phyloP scores from a whole-genome alignment of 768 basidiomycete genomes.

The Strobilomyces dryophilus region DNA sequence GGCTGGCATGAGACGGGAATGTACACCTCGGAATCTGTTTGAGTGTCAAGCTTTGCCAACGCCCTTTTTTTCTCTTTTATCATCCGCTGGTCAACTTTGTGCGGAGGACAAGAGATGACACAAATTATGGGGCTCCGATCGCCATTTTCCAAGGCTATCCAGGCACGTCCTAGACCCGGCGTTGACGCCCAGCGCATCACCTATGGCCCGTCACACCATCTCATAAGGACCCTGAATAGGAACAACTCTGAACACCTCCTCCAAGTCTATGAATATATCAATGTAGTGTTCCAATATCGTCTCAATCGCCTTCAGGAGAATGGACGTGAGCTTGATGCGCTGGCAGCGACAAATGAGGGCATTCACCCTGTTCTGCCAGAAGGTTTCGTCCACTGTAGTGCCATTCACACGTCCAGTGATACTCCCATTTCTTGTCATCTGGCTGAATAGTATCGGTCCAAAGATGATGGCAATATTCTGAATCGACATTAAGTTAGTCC shows the following conservation, averaged over 20 bases:
- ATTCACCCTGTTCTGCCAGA: constrained; percentile 68
- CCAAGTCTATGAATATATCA: constrained; percentile 98
- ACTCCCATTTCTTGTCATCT: constrained; percentile 43
- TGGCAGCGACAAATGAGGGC: neutral
- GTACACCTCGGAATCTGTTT: constrained; percentile 12
- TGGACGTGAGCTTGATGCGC: constrained; percentile 14
- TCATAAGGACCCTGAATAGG: too few species aligned
- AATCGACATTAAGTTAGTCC: constrained; percentile 86
- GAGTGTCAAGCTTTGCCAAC: neutral
- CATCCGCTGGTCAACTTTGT: too few species aligned
- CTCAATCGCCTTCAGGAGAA: constrained; percentile 70
- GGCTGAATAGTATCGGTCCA: constrained; percentile 92
- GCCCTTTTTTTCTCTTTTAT: constrained; percentile 2
- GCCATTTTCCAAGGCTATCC: too few species aligned
- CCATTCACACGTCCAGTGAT: constrained; percentile 44
- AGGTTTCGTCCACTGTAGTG: constrained; percentile 64
- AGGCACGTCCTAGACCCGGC: too few species aligned
- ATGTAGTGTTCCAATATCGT: constrained; percentile 92
- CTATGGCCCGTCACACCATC: too few species aligned
- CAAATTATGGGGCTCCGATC: too few species aligned
- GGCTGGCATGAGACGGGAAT: too few species aligned
- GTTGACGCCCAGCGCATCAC: too few species aligned
- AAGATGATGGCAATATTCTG: constrained; percentile 96
- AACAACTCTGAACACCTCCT: too few species aligned
- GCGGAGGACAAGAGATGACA: too few species aligned